These are phyloP conservation scores for Pezicula rhizophila DNA, from an alignment of 2,329 filamentous ascomycete species.

Conservation along the genomic window DNA sequence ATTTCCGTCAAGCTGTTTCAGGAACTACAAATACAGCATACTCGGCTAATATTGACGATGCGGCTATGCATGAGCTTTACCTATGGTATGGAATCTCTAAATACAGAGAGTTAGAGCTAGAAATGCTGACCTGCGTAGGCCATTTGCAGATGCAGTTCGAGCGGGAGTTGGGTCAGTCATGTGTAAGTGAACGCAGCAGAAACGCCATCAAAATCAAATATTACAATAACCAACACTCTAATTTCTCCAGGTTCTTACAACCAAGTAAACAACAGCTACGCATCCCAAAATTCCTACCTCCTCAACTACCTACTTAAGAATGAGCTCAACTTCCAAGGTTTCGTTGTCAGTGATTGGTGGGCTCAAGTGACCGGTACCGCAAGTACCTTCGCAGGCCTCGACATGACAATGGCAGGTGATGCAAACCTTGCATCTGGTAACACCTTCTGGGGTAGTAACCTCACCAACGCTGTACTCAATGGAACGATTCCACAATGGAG, in stretches of 20 bases:
- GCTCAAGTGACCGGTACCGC: slow-evolving; percentile 66
- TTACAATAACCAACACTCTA: background rate
- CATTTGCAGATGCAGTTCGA: slow-evolving; percentile 51
- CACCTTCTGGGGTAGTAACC: slow-evolving; percentile 67
- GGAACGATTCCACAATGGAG: slow-evolving; percentile 84
- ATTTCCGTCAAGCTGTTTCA: slow-evolving; percentile 19
- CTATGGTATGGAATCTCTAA: slow-evolving; percentile 34
- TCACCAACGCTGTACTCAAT: slow-evolving; percentile 83
- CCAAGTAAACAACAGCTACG: slow-evolving; percentile 73
- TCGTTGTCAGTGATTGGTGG: slow-evolving; percentile 74
- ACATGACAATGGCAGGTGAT: slow-evolving; percentile 86
- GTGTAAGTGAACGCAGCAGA: slow-evolving; percentile 51
- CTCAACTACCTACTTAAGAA: slow-evolving; percentile 73
- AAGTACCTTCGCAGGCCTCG: slow-evolving; percentile 67
- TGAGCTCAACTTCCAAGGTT: slow-evolving; percentile 76
- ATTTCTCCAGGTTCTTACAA: slow-evolving; percentile 46
- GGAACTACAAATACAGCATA: slow-evolving; percentile 51
- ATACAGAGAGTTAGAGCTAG: background rate
- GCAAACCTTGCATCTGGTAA: slow-evolving; percentile 63
- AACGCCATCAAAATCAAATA: slow-evolving; percentile 39
- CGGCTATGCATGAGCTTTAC: slow-evolving; percentile 55
- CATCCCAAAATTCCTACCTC: slow-evolving; percentile 70
- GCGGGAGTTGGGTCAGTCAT: slow-evolving; percentile 76
- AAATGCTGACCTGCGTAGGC: slow-evolving; percentile 24
- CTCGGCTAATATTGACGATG: slow-evolving; percentile 59